Percentiles rank a stretch among this genome's conserved stretches.
Evolutionary conservation across 169 alveolate genomes (phyloP).

Genomic region (Blepharisma undulans): DNA sequence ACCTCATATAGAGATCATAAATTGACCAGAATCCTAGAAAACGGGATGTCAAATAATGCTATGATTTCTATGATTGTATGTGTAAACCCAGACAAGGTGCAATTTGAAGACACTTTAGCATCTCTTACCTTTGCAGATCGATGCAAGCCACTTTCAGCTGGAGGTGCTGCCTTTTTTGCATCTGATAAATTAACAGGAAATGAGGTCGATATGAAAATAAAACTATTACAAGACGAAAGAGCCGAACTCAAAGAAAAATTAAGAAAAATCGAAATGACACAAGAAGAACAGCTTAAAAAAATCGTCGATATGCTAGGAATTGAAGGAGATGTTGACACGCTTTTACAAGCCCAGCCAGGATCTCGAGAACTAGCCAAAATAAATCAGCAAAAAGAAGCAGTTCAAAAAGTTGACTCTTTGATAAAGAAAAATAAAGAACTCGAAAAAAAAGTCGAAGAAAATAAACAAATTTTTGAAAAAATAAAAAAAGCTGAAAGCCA

Average conservation of each 20-base stretch:
- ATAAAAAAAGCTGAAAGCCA: not conserved
- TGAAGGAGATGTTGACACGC: slow-evolving; percentile 6
- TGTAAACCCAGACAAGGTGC: slow-evolving; percentile 5
- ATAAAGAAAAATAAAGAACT: slow-evolving; percentile 19
- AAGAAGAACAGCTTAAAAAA: slow-evolving; percentile 30
- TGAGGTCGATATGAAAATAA: not conserved
- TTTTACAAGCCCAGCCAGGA: not conserved
- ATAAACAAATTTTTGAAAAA: not conserved
- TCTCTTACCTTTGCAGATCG: slow-evolving; percentile 14
- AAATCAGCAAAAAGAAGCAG: slow-evolving; percentile 20
- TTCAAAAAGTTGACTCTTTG: not conserved
- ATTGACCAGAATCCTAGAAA: not conserved
- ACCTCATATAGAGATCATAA: not conserved
- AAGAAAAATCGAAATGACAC: not conserved
- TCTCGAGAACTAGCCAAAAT: not conserved
- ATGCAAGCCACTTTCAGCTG: not conserved
- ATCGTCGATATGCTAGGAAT: slow-evolving; percentile 15
- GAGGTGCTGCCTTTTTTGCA: not conserved
- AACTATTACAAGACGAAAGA: slow-evolving; percentile 34
- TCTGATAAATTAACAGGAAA: not conserved
- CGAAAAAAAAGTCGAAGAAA: slow-evolving; percentile 30
- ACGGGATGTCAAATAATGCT: not conserved
- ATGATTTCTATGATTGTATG: not conserved
- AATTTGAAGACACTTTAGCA: slow-evolving; percentile 5
- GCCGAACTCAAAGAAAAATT: slow-evolving; percentile 14